Conservation (phyloP, 805 yeast genomes). For the Candida piceae region DNA sequence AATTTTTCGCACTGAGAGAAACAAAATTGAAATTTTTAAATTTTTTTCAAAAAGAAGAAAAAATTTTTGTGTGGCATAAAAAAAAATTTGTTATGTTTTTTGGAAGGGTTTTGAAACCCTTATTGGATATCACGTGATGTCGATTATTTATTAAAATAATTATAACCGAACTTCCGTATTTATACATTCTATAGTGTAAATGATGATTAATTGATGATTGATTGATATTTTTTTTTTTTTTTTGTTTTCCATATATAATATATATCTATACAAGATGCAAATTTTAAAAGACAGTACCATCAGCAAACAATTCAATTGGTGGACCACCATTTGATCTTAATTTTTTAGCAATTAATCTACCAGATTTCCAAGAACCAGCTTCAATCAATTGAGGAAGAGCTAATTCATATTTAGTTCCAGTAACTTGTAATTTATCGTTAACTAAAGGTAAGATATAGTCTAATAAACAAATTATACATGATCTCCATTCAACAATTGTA, state of each 20-base stretch:
- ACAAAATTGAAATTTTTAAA: no score
- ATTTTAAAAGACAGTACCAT: constrained; percentile 56
- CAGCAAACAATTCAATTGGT: constrained; percentile 57
- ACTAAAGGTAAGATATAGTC: constrained; percentile 49
- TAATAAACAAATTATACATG: constrained; percentile 51
- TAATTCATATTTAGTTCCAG: constrained; percentile 29
- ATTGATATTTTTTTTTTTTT: no score
- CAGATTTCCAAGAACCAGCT: constrained; percentile 67
- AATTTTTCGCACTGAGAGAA: not conserved
- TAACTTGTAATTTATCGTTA: constrained; percentile 38
- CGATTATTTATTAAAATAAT: no score
- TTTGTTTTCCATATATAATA: no score
- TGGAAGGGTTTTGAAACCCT: not conserved
- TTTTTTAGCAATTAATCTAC: constrained; percentile 52
- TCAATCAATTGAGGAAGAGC: constrained; percentile 55
- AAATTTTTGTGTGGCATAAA: no score
- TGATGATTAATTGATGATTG: not conserved
- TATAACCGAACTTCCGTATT: no score
- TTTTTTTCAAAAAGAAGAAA: no score
- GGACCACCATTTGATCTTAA: constrained; percentile 51
- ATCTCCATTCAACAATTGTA: constrained; percentile 64
- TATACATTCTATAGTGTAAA: not conserved
- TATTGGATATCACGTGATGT: not conserved
- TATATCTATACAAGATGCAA: no score
- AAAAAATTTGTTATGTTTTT: not conserved